Conservation (phyloP, 2,329 filamentous ascomycete genomes). For the Aspergillus floridensis region DNA sequence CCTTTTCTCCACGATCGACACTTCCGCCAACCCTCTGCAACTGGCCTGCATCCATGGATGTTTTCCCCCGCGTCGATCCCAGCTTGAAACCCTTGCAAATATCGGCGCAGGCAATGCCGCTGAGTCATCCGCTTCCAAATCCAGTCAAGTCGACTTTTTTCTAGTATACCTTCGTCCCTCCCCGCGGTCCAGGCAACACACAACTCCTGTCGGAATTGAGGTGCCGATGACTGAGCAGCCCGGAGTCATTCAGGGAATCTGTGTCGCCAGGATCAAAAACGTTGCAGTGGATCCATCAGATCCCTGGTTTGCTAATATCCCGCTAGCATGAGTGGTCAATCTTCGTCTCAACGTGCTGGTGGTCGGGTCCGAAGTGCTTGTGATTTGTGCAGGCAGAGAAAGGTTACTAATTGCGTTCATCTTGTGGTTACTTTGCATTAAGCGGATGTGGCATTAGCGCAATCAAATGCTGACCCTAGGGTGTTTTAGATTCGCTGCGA, state of each 20-base stretch:
- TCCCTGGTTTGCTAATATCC: background rate
- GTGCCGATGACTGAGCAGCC: background rate
- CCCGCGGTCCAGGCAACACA: background rate
- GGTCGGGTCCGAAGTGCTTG: constrained; percentile 19
- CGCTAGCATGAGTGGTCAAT: constrained; percentile 1
- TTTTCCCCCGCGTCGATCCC: background rate
- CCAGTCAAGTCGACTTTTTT: background rate
- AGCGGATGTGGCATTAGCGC: too few species aligned
- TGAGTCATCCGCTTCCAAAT: background rate
- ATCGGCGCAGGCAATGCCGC: background rate
- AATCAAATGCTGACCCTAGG: background rate
- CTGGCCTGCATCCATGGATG: too few species aligned
- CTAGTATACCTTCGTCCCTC: background rate
- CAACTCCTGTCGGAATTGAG: background rate
- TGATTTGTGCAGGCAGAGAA: constrained; percentile 23
- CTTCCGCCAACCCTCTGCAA: background rate
- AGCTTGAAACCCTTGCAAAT: background rate
- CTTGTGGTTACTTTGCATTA: background rate
- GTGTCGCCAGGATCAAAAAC: background rate
- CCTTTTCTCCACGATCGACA: background rate
- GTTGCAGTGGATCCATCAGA: background rate
- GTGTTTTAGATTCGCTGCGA: constrained; percentile 27
- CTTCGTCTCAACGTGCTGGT: constrained; percentile 4
- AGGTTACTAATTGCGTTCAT: constrained; percentile 12
- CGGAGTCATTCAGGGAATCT: background rate